Conservation (phyloP, 345 rosid genomes). For the Citrus mangshanensis region DNA sequence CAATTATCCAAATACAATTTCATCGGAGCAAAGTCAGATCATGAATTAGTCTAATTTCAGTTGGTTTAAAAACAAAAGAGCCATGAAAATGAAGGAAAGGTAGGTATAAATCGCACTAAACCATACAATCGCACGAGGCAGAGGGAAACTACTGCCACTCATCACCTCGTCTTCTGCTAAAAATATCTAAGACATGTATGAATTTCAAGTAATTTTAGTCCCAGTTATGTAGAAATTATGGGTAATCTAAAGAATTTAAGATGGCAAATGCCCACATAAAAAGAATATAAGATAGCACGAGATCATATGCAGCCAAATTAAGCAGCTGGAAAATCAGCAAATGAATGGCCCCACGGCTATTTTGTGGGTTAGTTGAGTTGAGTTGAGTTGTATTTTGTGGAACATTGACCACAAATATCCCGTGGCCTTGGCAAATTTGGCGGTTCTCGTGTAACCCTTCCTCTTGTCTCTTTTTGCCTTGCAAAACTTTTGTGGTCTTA, state of each 20-base stretch:
- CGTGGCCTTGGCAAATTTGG: conserved; percentile 67
- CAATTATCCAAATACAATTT: too few relatives aligned
- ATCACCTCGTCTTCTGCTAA: conserved; percentile 23
- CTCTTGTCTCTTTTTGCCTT: conserved; percentile 24
- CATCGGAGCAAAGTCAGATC: too few relatives aligned
- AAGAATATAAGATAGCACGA: too few relatives aligned
- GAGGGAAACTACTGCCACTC: background rate
- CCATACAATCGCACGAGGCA: background rate
- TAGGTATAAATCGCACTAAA: background rate
- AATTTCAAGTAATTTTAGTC: too few relatives aligned
- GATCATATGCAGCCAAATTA: background rate
- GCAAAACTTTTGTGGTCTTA: background rate
- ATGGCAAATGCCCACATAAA: too few relatives aligned
- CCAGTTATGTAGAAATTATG: too few relatives aligned
- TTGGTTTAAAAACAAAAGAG: background rate
- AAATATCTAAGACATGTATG: background rate
- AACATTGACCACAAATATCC: conserved; percentile 28
- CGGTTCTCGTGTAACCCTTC: conserved; percentile 54
- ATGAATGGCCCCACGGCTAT: too few relatives aligned
- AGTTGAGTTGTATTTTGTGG: conserved; percentile 20
- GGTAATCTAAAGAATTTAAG: too few relatives aligned
- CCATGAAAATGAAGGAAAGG: background rate
- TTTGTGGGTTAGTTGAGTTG: background rate
- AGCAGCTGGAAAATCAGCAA: background rate
- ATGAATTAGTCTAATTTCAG: too few relatives aligned